Conservation (phyloP, 768 basidiomycete species). For the Rhizopogon vesiculosus region DNA sequence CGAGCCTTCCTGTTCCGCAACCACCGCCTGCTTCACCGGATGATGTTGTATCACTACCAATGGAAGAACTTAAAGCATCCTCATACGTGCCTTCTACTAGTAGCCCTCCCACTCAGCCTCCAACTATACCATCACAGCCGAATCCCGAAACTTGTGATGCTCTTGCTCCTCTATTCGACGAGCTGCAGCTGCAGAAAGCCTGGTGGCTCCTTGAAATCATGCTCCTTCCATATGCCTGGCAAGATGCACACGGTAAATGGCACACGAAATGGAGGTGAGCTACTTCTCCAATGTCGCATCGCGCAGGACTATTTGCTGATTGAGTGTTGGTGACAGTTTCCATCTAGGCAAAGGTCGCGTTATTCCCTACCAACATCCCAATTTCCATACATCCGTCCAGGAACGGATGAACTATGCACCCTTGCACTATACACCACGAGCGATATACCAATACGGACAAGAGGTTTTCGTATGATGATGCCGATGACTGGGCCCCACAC, state of each 20-base stretch:
- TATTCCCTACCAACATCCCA: constrained; percentile 41
- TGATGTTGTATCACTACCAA: neutral
- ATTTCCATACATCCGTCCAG: constrained; percentile 62
- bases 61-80: neutral
- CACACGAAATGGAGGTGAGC: constrained; percentile 51
- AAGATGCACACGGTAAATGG: constrained; percentile 53
- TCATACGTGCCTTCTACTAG: neutral
- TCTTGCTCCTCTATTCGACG: constrained; percentile 52
- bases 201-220: constrained; percentile 80
- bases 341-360: constrained; percentile 56
- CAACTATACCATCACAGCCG: neutral
- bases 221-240: constrained; percentile 49
- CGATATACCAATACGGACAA: constrained; percentile 41
- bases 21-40: neutral
- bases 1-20: constrained; percentile 6
- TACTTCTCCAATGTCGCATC: neutral
- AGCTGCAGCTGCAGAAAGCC: constrained; percentile 33
- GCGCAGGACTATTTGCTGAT: neutral
- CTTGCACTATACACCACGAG: constrained; percentile 55
- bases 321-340: constrained; percentile 10
- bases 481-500: neutral
- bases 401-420: constrained; percentile 44
- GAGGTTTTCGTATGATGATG: constrained; percentile 40
- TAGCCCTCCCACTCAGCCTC: neutral
- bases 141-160: constrained; percentile 22